Evolutionary conservation across 495 filamentous ascomycete species (phyloP).

Genomic region (Extremus antarcticus): DNA sequence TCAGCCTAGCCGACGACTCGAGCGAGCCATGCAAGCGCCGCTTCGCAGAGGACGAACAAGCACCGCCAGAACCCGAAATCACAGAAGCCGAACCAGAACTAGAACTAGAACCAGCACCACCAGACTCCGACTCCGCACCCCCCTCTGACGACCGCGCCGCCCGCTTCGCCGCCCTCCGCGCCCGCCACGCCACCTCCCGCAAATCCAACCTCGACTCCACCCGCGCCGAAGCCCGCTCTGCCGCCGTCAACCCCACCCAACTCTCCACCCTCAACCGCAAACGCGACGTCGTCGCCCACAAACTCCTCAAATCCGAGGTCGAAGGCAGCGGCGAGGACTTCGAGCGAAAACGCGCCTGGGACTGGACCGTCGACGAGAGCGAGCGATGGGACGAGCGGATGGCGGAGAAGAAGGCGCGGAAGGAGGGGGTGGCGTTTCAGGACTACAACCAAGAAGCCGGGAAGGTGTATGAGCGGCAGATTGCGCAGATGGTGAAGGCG

Average conservation of each 20-base stretch:
- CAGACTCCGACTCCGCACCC: not conserved
- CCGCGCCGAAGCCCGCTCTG: conserved; percentile 67
- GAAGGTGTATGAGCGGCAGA: conserved; percentile 88
- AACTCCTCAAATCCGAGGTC: conserved; percentile 83
- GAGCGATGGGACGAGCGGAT: conserved; percentile 87
- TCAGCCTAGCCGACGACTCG: conserved; percentile 14
- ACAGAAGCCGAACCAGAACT: not conserved
- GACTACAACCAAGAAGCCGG: conserved; percentile 78
- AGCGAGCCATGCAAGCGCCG: conserved; percentile 16
- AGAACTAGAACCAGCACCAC: not conserved
- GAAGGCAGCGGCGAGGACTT: conserved; percentile 82
- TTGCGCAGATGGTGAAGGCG: conserved; percentile 43
- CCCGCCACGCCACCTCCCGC: conserved; percentile 44
- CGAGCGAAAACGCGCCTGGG: conserved; percentile 95
- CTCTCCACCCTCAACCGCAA: conserved; percentile 64
- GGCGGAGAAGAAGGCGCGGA: conserved; percentile 72
- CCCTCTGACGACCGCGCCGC: conserved; percentile 8
- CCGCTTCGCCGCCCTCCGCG: conserved; percentile 76
- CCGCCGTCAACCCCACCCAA: conserved; percentile 62
- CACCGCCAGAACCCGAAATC: not conserved
- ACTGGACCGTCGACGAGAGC: conserved; percentile 90
- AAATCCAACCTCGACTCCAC: conserved; percentile 66
- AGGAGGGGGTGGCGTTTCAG: conserved; percentile 79
- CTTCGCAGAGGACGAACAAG: conserved; percentile 9
- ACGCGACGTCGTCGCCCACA: conserved; percentile 77